These are phyloP conservation scores for Amanita subjunquillea DNA, from an alignment of 768 basidiomycete species.

Conservation along the genomic window DNA sequence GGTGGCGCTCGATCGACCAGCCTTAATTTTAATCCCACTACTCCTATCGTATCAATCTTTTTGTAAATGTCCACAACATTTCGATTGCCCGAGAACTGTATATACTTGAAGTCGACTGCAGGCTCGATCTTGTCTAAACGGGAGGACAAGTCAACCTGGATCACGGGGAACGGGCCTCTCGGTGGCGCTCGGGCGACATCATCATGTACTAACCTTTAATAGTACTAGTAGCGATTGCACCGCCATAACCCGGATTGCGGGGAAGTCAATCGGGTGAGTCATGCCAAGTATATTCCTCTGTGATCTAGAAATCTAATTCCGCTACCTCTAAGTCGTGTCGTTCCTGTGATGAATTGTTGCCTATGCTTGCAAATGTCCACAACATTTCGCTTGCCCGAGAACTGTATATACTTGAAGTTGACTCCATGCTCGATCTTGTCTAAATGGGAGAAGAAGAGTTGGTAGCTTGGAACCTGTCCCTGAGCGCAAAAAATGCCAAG, in stretches of 20 bases:
- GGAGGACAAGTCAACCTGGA: neutral
- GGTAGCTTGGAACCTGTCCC: neutral
- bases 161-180: no score
- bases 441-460: neutral
- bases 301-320: slow-evolving; percentile 2
- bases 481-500: slow-evolving; percentile 2
- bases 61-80: slow-evolving; percentile 2
- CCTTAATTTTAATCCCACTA: neutral
- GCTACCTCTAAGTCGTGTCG: neutral
- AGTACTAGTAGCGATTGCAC: no score
- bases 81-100: slow-evolving; percentile 3
- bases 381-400: slow-evolving; percentile 3
- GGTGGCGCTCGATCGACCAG: no score
- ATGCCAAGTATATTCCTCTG: neutral
- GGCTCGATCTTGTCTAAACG: neutral
- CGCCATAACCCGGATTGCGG: no score
- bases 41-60: neutral
- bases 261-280: no score
- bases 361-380: slow-evolving; percentile 1
- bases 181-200: no score
- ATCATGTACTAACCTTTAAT: no score
- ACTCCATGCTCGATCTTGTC: neutral
- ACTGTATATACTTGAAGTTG: neutral
- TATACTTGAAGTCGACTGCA: neutral
- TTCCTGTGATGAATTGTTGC: slow-evolving; percentile 1